Base-by-base conservation (phyloP, 2,329 filamentous ascomycete species). In the Stachybotrys chlorohalonatus region DNA sequence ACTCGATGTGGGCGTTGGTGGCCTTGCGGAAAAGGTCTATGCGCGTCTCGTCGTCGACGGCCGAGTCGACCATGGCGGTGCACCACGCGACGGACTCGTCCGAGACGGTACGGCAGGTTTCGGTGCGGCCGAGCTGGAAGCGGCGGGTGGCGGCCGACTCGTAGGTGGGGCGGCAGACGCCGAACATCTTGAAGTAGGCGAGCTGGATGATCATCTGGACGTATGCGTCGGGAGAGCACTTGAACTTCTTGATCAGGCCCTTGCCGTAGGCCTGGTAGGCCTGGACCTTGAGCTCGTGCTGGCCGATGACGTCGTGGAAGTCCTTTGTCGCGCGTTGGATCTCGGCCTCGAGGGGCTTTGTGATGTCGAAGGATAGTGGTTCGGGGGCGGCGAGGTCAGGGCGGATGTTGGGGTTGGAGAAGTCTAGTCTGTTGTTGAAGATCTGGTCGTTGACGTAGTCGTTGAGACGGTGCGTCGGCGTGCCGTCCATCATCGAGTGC, bases 401-500 rank as follows among this genome's bases (percentile, higher is more conserved):
- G 64, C 94, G 90, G 57, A 95, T 73, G 45, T 77, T 75, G 7
- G 90, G 81, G 68, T 91, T 82, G 57, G 87, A 87, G 68, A 96
- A 89, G 72, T 96, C 91, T 56, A 99, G 84, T 70, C 94, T 95
- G 76, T 96, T 93, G 75, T 87, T 86, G 75, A 96, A 92, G 71
- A 97, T 96, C 66, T 89, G 82, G 68, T 89, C 85, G 76, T 93
- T 95, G 68, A 95, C 82, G 67, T 91, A 94, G 79, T 99, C 94
- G 72, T 96, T 99, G 15, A 99, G 81, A 49, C 95, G 87, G 74
- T 97, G 94, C 2, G 95, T 99, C 1, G 95, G 92, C 7, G 94
- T 99, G 60, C 95, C 94, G 69, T 99, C 94, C 95, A 99, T 99
- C 94, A 99, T 97, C 65, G 89, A 95, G 80, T 99, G 94, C 75